phyloP scores from a whole-genome alignment of 1,284 basidiomycete species.

The Heterobasidion parviporum region DNA sequence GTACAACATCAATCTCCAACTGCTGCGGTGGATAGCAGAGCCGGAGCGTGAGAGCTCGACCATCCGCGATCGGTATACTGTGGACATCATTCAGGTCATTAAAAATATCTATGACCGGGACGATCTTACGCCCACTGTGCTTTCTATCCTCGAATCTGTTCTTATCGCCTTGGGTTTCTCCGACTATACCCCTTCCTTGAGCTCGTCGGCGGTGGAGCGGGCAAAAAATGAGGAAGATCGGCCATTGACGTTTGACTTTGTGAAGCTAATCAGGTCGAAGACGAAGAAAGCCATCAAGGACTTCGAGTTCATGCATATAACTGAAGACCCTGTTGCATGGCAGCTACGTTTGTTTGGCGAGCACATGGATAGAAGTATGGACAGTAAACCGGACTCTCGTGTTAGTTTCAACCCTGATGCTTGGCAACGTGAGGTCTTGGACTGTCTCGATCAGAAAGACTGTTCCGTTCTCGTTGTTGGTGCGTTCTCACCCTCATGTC shows the following conservation, averaged over 20 bases:
- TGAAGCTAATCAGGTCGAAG: slow-evolving; percentile 43
- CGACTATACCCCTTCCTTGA: slow-evolving; percentile 24
- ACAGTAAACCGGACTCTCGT: slow-evolving; percentile 44
- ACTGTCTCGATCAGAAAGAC: slow-evolving; percentile 45
- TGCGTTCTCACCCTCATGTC: slow-evolving; percentile 20
- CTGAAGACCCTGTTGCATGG: slow-evolving; percentile 51
- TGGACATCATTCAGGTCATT: slow-evolving; percentile 37
- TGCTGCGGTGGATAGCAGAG: slow-evolving; percentile 40
- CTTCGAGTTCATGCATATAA: slow-evolving; percentile 47
- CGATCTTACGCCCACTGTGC: slow-evolving; percentile 28
- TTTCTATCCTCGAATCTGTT: slow-evolving; percentile 28
- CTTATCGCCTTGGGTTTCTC: slow-evolving; percentile 39
- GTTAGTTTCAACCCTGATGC: slow-evolving; percentile 61
- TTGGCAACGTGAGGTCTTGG: slow-evolving; percentile 61
- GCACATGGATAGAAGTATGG: slow-evolving; percentile 67
- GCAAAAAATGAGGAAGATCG: slow-evolving; percentile 12
- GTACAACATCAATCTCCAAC: slow-evolving; percentile 43
- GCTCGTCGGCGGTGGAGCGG: slow-evolving; percentile 8
- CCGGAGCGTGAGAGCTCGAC: slow-evolving; percentile 22
- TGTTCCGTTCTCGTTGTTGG: slow-evolving; percentile 60
- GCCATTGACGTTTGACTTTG: slow-evolving; percentile 43
- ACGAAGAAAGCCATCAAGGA: slow-evolving; percentile 23
- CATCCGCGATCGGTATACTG: slow-evolving; percentile 34
- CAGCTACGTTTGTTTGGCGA: slow-evolving; percentile 63
- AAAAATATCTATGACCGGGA: slow-evolving; percentile 32